Base-by-base conservation (phyloP, 2,329 filamentous ascomycete genomes). In the Fusarium coffeatum region DNA sequence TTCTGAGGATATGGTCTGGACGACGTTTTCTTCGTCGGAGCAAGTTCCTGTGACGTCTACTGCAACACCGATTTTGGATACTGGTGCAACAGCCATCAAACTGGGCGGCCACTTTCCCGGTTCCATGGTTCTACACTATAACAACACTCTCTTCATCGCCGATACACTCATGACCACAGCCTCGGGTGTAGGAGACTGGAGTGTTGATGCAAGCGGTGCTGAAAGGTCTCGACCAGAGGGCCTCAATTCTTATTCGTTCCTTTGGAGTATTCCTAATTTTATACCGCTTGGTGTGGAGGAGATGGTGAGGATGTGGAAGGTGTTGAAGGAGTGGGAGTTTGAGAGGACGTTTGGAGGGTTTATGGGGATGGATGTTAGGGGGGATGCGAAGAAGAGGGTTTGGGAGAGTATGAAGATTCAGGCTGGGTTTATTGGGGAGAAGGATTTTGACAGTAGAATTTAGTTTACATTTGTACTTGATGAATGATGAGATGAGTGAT, bases 71-170 rank as follows among this genome's bases (percentile, higher is more conserved):
- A 74, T 86, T 54, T 68, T 72, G 18, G 78, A 78, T 53, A 82
- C 83, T 0, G 88, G 87, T 1, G 83, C 90, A 6, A 86, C 82
- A 32, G 88, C 87, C 1, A 83, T 95, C 54, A 93, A 93, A 78
- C 84, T 90, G 1, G 92, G 92, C 1, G 93, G 93, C 0, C 93
- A 97, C 80, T 96, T 96, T 74, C 90, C 91, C 0, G 93, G 93
- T 0, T 92, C 89, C 69, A 80, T 91, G 63, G 88, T 93, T 5
- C 76, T 92, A 64, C 84, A 90, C 25, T 92, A 87, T 78, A 84
- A 85, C 20, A 79, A 80, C 2, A 85, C 84, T 49, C 79, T 96
- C n/a, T 85, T 95, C 63, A 85, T 94, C 60, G 92, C 93, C 8
- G 93, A 97, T 79, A 93, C 91, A 5, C 85, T 96, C 49, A 84